phyloP scores from a whole-genome alignment of 1,284 basidiomycete species.

The Leccinum griseonigrum region DNA sequence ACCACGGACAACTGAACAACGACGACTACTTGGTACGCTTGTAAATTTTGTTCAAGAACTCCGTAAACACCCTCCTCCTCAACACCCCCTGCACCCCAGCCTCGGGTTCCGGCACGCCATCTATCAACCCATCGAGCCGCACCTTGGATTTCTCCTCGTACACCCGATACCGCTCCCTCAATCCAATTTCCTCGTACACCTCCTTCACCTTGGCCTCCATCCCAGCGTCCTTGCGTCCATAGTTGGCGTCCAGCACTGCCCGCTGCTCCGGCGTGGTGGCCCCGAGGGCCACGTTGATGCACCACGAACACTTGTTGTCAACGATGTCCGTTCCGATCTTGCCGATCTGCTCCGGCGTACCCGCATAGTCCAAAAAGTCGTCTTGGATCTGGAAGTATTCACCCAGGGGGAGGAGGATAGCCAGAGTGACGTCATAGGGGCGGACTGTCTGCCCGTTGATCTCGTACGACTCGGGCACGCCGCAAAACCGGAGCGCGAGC shows the following conservation, averaged over 20 bases:
- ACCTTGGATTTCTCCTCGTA: slow-evolving; percentile 71
- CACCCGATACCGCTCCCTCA: slow-evolving; percentile 55
- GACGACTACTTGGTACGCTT: slow-evolving; percentile 12
- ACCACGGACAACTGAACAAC: neutral
- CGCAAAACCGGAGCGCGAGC: slow-evolving; percentile 83
- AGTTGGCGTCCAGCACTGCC: slow-evolving; percentile 71
- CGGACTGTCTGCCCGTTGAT: slow-evolving; percentile 37
- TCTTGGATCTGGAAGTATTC: slow-evolving; percentile 99
- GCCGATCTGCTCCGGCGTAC: slow-evolving; percentile 88
- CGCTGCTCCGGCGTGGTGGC: slow-evolving; percentile 56
- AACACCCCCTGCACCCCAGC: slow-evolving; percentile 39
- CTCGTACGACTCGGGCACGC: slow-evolving; percentile 58
- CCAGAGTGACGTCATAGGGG: slow-evolving; percentile 78
- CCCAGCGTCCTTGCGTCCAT: slow-evolving; percentile 75
- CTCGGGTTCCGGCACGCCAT: slow-evolving; percentile 51
- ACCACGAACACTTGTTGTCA: slow-evolving; percentile 99
- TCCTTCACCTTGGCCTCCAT: slow-evolving; percentile 65
- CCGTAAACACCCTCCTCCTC: slow-evolving; percentile 42
- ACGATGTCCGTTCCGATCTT: slow-evolving; percentile 98
- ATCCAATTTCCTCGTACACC: slow-evolving; percentile 63
- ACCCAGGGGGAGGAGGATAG: slow-evolving; percentile 90
- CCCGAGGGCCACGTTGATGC: slow-evolving; percentile 85
- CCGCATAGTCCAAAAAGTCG: slow-evolving; percentile 95
- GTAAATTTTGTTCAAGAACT: slow-evolving; percentile 25
- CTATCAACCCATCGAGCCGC: slow-evolving; percentile 56